These are phyloP conservation scores for Pyrenophora teres DNA, from an alignment of 2,329 filamentous ascomycete genomes.

Conservation along the genomic window DNA sequence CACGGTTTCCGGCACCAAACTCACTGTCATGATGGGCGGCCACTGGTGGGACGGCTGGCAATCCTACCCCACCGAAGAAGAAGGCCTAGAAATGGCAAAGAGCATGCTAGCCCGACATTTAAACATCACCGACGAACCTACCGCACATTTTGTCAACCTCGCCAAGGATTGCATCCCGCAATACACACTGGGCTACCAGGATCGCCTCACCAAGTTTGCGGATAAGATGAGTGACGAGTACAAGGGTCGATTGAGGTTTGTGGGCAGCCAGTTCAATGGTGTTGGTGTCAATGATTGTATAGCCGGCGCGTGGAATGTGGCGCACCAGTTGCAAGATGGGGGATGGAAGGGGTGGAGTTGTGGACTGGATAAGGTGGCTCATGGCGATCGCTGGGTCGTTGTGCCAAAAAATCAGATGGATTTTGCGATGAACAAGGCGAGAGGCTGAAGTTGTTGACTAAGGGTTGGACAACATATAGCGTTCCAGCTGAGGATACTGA, in stretches of 20 bases:
- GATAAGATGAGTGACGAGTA: conserved; percentile 63
- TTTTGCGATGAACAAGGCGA: no score
- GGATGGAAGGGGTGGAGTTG: conserved; percentile 36
- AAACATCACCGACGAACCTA: conserved; percentile 66
- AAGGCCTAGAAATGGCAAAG: conserved; percentile 72
- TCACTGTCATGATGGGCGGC: conserved; percentile 94
- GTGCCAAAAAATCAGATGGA: no score
- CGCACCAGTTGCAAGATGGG: conserved; percentile 42
- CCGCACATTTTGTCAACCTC: conserved; percentile 64
- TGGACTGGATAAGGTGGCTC: conserved; percentile 25
- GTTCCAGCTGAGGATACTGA: no score
- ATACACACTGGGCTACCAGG: conserved; percentile 77
- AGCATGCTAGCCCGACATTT: conserved; percentile 74
- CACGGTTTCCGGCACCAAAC: conserved; percentile 70
- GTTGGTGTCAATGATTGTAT: conserved; percentile 59
- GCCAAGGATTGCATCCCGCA: conserved; percentile 84
- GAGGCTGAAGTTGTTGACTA: no score
- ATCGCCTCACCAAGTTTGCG: conserved; percentile 61
- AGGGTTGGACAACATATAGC: no score
- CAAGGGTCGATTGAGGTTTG: conserved; percentile 67
- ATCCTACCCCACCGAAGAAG: conserved; percentile 65
- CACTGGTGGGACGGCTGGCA: conserved; percentile 80
- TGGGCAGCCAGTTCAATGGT: conserved; percentile 54
- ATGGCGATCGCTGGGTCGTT: no score
- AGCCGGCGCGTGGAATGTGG: conserved; percentile 61